These are phyloP conservation scores for Leccinum variicolor DNA, from an alignment of 768 basidiomycete genomes.

Conservation along the genomic window DNA sequence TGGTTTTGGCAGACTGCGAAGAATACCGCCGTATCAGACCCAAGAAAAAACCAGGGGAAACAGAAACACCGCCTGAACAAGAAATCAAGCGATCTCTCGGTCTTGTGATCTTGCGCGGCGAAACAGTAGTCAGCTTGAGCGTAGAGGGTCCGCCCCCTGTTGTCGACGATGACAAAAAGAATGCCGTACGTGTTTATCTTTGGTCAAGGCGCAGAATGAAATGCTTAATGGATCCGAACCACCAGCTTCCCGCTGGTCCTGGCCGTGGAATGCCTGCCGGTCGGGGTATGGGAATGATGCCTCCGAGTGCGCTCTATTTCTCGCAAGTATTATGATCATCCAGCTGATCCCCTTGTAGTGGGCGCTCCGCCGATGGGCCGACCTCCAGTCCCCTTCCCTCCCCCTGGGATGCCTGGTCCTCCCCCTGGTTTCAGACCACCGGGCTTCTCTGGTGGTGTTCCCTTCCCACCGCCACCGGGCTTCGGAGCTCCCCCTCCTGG, in stretches of 20 bases:
- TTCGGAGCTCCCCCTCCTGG: conserved; percentile 83
- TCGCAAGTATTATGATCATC: conserved; percentile 14
- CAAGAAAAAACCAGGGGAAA: conserved; percentile 85
- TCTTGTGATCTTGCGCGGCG: conserved; percentile 94
- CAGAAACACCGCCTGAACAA: conserved; percentile 71
- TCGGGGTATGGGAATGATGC: conserved; percentile 95
- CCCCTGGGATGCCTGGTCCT: conserved; percentile 81
- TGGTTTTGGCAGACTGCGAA: conserved; percentile 97
- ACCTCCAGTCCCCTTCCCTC: conserved; percentile 60
- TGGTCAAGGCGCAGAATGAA: background rate
- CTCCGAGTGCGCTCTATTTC: conserved; percentile 56
- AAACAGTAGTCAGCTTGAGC: conserved; percentile 91
- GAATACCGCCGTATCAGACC: conserved; percentile 91
- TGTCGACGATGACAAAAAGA: conserved; percentile 87
- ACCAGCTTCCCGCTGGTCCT: conserved; percentile 80
- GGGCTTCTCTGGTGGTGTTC: conserved; percentile 79
- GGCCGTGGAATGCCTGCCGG: conserved; percentile 96
- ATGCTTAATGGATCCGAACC: conserved; percentile 17
- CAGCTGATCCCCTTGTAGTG: conserved; percentile 38
- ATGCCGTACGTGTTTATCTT: conserved; percentile 48
- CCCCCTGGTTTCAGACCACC: conserved; percentile 85
- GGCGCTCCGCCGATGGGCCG: conserved; percentile 59
- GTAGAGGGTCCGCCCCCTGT: conserved; percentile 96
- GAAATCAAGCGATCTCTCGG: conserved; percentile 96
- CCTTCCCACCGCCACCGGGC: conserved; percentile 77